Evolutionary conservation across 495 filamentous ascomycete genomes (phyloP), one percentile per base, ranked within the genome.

Genomic region (Pseudomonodictys pantanalensis): DNA sequence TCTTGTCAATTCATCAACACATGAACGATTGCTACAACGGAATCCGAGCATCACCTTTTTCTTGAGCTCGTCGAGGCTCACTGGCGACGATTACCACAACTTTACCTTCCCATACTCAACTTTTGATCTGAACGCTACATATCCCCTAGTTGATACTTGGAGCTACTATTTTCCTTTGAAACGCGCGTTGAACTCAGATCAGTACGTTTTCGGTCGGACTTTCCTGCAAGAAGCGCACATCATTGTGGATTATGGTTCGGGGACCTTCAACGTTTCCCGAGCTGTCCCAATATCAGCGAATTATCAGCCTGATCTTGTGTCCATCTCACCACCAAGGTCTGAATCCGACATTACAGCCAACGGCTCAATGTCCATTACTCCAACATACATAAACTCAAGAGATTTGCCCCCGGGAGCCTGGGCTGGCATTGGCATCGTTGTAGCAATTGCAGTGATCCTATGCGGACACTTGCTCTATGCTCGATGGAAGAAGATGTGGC

Each of bases 11-110:
- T 64, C 69, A 30, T 69, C 72, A 3, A 68, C 73, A 24, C 74
- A 77, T 45, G 54, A 58, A 15, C 44, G 29, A 1, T 64, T 81
- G 1, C 45, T 73, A 24, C 63, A 71, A 33, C 64, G 69, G 6
- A 76, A 81, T 15, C 7, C 32, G 8, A 35, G 8, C 32, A 15
- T 35, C 15, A 35, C 32, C 7, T 15, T 35, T 8, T 53, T 68
- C 76, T 9, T 73, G 70, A 30, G 68, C 7, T 73, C 76, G 1
- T 75, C 81, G 46, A 72, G 72, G 23, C 62, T 83, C 2, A 74
- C 69, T 3, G 15, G 32, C 7, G 32, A 35, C 32, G 8, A 8
- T 15, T 35, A 15, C 8, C 7, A 15, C 32, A 61, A 69, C 6
- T 73, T 68, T 17, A 41, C 18, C 12, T 29, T 69, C 22, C 67